A percentile compares a stretch with the other conserved stretches of the same genome.
Evolutionary conservation across 2,329 filamentous ascomycete species (phyloP).

Genomic region (Ophiosphaerella narmari): DNA sequence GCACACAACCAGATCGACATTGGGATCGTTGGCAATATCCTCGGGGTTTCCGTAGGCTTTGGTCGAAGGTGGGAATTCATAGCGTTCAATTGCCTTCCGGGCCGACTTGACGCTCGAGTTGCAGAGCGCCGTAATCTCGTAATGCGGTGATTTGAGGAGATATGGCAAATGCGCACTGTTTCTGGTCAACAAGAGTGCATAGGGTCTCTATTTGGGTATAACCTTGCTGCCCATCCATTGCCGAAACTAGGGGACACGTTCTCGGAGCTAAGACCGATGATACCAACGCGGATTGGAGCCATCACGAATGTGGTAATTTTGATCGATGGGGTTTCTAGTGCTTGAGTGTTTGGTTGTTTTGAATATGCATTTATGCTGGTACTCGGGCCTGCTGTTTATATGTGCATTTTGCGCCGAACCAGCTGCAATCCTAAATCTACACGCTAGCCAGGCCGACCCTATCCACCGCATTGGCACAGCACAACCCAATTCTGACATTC

Average conservation of each 20-base stretch:
- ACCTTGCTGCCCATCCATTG: conserved; percentile 28
- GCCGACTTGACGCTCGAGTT: conserved; percentile 51
- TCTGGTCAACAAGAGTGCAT: not conserved
- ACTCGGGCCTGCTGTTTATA: too few species aligned
- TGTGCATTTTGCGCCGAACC: not conserved
- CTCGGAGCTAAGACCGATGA: conserved; percentile 30
- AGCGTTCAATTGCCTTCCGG: conserved; percentile 47
- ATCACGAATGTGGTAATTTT: conserved; percentile 11
- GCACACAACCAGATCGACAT: conserved; percentile 54
- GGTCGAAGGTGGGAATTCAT: conserved; percentile 42
- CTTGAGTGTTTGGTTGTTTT: too few species aligned
- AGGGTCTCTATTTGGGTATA: not conserved
- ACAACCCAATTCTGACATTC: not conserved
- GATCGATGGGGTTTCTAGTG: not conserved
- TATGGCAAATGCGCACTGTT: conserved; percentile 45
- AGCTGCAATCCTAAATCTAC: not conserved
- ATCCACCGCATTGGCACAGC: not conserved
- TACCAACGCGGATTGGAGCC: conserved; percentile 33
- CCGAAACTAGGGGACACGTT: conserved; percentile 4
- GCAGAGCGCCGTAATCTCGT: conserved; percentile 54
- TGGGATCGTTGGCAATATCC: conserved; percentile 49
- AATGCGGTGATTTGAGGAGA: conserved; percentile 39
- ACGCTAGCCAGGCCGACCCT: not conserved
- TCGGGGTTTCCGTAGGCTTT: conserved; percentile 52
- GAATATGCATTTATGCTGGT: too few species aligned